Evolutionary conservation across 495 filamentous ascomycete species (phyloP), one percentile per base, ranked within the genome.

Genomic region (Talaromyces trachyspermus): DNA sequence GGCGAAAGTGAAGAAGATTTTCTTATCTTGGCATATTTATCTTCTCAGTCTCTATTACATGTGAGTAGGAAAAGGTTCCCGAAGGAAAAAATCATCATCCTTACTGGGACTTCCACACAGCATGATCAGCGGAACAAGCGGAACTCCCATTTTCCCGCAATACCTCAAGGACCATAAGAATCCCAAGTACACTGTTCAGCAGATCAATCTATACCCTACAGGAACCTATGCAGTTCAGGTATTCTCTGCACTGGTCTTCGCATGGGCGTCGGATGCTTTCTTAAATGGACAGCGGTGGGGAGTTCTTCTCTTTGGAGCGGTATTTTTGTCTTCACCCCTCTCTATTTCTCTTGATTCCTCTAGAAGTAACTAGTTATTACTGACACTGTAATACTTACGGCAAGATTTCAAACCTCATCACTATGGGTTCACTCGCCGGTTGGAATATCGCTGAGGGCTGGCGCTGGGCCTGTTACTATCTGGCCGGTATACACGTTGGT

Each of bases 11-110:
- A 57, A 54, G 33, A 27, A 45, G n/a, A 52, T 61, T 32, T 45
- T 59, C 26, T 37, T 46, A 14, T 59, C 56, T 39, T 61, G 59
- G 59, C 56, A 61, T 43, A 61, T 52, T 3, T 61, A 59, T 44
- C 48, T 59, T 44, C 46, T 61, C 9, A 1, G 39, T 0, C 26
- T 32, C 5, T 23, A 19, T 10, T 30, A n/a, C 25, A 15, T 4
- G n/a, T n/a, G n/a, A n/a, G n/a, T n/a, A n/a, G n/a, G n/a, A n/a
- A n/a, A n/a, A n/a, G n/a, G n/a, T n/a, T n/a, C n/a, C n/a, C n/a
- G n/a, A n/a, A n/a, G n/a, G n/a, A n/a, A n/a, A n/a, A n/a, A n/a
- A n/a, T n/a, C n/a, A n/a, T 3, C 35, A 2, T 11, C 5, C 4
- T 20, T 19, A 12, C 43, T 48, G 30, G 53, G 26, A 42, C 5